Percentiles rank a stretch among this genome's conserved stretches.
phyloP scores from a whole-genome alignment of 1,139 yeast genomes.

The Saccharomyces pastorianus region DNA sequence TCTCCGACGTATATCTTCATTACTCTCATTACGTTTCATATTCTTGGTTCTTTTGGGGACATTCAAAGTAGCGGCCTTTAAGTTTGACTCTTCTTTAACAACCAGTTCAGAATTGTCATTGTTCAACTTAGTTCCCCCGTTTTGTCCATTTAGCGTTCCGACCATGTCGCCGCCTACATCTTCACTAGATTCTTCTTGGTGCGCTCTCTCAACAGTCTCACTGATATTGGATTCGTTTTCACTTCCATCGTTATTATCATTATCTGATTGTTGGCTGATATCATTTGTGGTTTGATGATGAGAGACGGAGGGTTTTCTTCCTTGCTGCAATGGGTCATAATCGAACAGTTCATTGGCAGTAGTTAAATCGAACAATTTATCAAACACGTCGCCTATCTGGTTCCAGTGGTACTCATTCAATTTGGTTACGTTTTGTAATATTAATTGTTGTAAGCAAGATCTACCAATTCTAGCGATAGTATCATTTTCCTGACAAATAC shows the following conservation, averaged over 20 bases:
- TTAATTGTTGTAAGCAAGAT: conserved; percentile 71
- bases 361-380: conserved; percentile 64
- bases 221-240: conserved; percentile 3
- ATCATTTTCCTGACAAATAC: conserved; percentile 94
- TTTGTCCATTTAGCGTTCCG: conserved; percentile 10
- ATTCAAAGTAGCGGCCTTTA: conserved; percentile 3
- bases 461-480: conserved; percentile 93
- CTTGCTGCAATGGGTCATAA: conserved; percentile 49
- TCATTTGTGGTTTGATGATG: not conserved
- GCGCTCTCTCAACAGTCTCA: conserved; percentile 29
- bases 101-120: conserved; percentile 1
- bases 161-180: conserved; percentile 29
- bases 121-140: not conserved
- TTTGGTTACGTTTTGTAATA: conserved; percentile 63
- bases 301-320: conserved; percentile 20
- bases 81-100: not conserved
- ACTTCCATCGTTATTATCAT: conserved; percentile 1
- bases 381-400: conserved; percentile 56
- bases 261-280: not conserved
- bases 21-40: conserved; percentile 20
- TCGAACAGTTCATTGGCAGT: conserved; percentile 81
- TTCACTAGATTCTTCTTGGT: conserved; percentile 29
- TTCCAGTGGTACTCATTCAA: conserved; percentile 67
- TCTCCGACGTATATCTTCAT: conserved; percentile 30
- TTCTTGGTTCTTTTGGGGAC: conserved; percentile 9